Evolutionary conservation across 1,284 basidiomycete species (phyloP).

Genomic region (Dichomitus squalens): DNA sequence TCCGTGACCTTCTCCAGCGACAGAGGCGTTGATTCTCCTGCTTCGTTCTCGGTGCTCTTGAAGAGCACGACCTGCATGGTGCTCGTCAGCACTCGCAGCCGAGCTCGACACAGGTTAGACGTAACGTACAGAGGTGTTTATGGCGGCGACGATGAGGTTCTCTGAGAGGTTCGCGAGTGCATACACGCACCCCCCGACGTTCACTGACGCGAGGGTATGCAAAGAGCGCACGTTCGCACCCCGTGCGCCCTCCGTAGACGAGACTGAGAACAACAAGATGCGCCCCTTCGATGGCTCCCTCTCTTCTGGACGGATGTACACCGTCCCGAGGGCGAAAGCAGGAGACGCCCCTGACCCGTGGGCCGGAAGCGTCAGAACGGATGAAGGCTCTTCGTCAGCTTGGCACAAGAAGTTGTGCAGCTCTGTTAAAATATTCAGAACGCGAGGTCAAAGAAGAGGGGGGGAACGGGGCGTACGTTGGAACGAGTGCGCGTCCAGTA

Average conservation of each 20-base stretch:
- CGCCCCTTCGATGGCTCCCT: constrained; percentile 62
- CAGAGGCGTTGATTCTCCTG: constrained; percentile 6
- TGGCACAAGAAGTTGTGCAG: constrained; percentile 56
- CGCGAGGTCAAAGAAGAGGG: not conserved
- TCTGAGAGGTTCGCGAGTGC: constrained; percentile 47
- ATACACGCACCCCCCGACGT: constrained; percentile 65
- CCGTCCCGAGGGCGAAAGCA: constrained; percentile 65
- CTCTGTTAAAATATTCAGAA: constrained; percentile 37
- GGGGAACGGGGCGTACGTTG: constrained; percentile 48
- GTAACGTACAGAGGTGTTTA: constrained; percentile 67
- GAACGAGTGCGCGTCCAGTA: constrained; percentile 70
- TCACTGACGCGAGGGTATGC: constrained; percentile 23
- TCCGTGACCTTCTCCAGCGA: constrained; percentile 49
- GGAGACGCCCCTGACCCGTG: constrained; percentile 35
- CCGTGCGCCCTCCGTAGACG: constrained; percentile 25
- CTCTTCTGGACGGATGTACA: constrained; percentile 50
- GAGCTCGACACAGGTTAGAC: not conserved
- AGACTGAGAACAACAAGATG: constrained; percentile 53
- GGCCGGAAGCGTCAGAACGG: constrained; percentile 46
- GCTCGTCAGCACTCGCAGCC: not conserved
- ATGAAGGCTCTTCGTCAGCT: constrained; percentile 59
- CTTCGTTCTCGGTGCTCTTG: constrained; percentile 16
- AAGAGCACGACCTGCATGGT: constrained; percentile 53
- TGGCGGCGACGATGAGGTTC: constrained; percentile 62
- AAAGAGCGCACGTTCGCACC: constrained; percentile 27